Evolutionary conservation across 2,329 filamentous ascomycete species (phyloP).

Genomic region (Geoglossum cookeanum): DNA sequence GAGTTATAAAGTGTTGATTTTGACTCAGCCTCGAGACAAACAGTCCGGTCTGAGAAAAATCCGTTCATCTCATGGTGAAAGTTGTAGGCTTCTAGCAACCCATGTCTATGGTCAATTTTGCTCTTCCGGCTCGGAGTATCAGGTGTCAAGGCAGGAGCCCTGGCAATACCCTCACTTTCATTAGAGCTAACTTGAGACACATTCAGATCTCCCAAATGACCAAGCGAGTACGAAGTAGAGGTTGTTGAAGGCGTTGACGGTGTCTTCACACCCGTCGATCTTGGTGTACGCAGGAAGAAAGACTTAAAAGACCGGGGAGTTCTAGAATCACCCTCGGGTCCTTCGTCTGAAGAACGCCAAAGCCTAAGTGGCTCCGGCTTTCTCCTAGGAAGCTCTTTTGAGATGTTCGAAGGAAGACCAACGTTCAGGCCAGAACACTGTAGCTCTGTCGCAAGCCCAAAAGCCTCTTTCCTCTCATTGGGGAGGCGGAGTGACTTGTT

Average conservation of each 20-base stretch:
- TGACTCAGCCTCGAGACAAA: neutral
- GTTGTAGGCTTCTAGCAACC: conserved; percentile 1
- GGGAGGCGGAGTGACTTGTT: neutral
- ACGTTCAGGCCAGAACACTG: neutral
- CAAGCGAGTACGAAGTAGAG: neutral
- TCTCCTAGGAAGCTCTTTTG: neutral
- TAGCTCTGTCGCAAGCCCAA: neutral
- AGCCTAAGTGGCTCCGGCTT: conserved; percentile 1
- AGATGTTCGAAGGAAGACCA: neutral
- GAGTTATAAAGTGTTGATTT: neutral
- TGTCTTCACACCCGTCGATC: neutral
- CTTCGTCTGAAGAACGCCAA: neutral
- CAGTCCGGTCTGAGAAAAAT: neutral
- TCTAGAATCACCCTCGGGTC: neutral
- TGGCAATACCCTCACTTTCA: neutral
- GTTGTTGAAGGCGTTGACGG: neutral
- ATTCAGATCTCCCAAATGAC: neutral
- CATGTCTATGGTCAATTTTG: neutral
- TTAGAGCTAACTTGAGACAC: conserved; percentile 1
- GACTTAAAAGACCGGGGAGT: neutral
- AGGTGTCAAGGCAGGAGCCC: neutral
- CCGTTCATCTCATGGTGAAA: neutral
- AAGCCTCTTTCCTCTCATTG: neutral
- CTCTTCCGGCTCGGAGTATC: conserved; percentile 3
- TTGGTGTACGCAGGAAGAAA: neutral